phyloP scores from a whole-genome alignment of 371 early-diverging fungal species.

The Mucor saturninus region DNA sequence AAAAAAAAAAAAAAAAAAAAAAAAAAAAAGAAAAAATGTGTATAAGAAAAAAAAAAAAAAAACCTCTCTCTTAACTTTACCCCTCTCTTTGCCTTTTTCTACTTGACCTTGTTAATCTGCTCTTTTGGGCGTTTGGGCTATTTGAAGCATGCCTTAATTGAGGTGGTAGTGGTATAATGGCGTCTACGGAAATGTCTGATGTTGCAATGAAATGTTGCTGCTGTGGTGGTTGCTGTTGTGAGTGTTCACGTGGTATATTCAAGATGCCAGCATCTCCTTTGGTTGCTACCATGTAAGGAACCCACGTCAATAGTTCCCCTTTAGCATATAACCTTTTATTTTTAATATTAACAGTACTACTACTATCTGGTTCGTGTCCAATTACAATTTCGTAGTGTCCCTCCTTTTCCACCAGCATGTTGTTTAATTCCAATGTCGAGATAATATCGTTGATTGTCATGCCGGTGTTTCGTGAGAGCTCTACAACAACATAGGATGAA shows the following conservation, averaged over 20 bases:
- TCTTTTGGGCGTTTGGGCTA: not conserved
- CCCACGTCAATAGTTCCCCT: conserved; percentile 24
- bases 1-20: not conserved
- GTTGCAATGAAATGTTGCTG: not conserved
- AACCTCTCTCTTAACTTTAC: no score
- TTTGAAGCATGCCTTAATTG: not conserved
- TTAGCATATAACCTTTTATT: conserved; percentile 15
- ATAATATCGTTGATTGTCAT: conserved; percentile 77
- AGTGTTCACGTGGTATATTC: conserved; percentile 23
- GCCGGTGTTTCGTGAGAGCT: conserved; percentile 63
- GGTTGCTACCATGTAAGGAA: conserved; percentile 23
- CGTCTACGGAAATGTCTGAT: conserved; percentile 10
- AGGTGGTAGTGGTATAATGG: conserved; percentile 1
- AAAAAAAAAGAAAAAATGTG: not conserved
- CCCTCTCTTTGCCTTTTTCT: not conserved
- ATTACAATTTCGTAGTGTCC: conserved; percentile 14
- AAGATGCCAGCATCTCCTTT: conserved; percentile 31
- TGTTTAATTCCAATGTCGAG: conserved; percentile 67
- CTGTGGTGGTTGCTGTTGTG: not conserved
- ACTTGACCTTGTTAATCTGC: conserved; percentile 1
- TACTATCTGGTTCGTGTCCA: not conserved
- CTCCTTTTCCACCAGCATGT: conserved; percentile 36
- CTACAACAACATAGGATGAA: conserved; percentile 18
- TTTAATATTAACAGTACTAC: not conserved
- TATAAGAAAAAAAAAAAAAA: not conserved